Base-by-base conservation (phyloP, 768 basidiomycete species). In the Auricularia auricula-judae region DNA sequence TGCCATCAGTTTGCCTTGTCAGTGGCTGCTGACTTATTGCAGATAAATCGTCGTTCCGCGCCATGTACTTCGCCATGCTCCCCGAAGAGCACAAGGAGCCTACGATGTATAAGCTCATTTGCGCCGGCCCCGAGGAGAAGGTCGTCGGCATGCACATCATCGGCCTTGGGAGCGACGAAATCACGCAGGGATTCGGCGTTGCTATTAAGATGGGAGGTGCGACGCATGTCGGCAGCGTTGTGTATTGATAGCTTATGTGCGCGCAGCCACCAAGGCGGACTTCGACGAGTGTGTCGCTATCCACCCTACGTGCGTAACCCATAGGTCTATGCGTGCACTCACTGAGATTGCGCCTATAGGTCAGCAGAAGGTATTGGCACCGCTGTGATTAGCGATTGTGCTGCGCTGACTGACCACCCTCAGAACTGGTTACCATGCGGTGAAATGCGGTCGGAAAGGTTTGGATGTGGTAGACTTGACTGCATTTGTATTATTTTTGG, bases 101-200 rank as follows among this genome's bases (percentile, higher is more conserved):
- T 1, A 89, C 95, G 0, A 80, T 93, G 64, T 93, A 94, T 81
- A 99, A 98, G 78, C 82, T 99, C 42, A 78, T 99, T 70, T 86
- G 85, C 63, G 85, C 84, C 7, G 94, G 95, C 1, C 84, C 85
- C 14, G 93, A 98, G 70, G 94, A 98, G 75, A 90, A 89, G 70
- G 88, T 99, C 47, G 93, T 98, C n/a, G 97, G 97, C 11, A 77
- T 98, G 56, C 97, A 98, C 76, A 85, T 98, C 68, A 85, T 98
- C 65, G 97, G 97, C 5, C 71, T 81, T 66, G 97, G 97, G 53
- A 90, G 88, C 70, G 97, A 99, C 72, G 97, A 99, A 76, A 84
- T 89, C 69, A 76, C 95, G 77, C 97, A 99, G 81, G 96, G 96
- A 67, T 98, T 97, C 75, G 91, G 79, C 2, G 93, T 98, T n/a